Evolutionary conservation across 2,329 filamentous ascomycete species (phyloP), one percentile per base, ranked within the genome.

Genomic region (Colletotrichum sp.): DNA sequence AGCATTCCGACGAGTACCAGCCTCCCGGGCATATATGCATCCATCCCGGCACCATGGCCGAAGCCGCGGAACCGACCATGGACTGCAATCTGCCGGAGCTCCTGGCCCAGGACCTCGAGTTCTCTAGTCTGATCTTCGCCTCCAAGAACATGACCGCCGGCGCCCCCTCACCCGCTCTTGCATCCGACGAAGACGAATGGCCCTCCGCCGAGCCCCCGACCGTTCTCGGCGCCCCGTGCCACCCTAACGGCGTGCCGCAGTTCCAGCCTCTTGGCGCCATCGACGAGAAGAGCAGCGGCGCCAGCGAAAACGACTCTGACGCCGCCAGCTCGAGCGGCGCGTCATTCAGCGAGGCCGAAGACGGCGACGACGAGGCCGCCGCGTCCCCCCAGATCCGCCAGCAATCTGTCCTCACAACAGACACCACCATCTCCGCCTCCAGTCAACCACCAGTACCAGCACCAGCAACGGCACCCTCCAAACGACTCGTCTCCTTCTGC

Each of bases 141-240:
- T 85, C 88, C 16, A 89, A 84, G 79, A 88, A 87, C 73, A 88
- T 91, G 86, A 90, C 90, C 8, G 87, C 89, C 26, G 90, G 90
- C 10, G 79, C 84, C 10, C 90, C 90, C 1, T 81, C 82, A 13
- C 81, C 81, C 43, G 80, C 81, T 5, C 79, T 88, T 18, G 83
- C 83, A 7, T 80, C 80, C 18, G 80, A 79, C 16, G 64, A 78
- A 36, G 55, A 65, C n/a, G 71, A 78, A 18, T 78, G 78, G 73
- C 63, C 74, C 24, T 57, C 68, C 12, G 70, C 68, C 48, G 65
- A 71, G 43, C 57, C 75, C 16, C 74, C 74, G 6, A 57, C 65
- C 8, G 24, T 74, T 18, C 66, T 70, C 38, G 72, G 66, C 24
- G 66, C 71, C 6, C 52, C 74, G 3, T 75, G 75, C 28, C 67